A percentile compares a stretch with the other conserved stretches of the same genome.
Conservation (phyloP, 2,329 filamentous ascomycete species). For the Dactylonectria estremocensis region DNA sequence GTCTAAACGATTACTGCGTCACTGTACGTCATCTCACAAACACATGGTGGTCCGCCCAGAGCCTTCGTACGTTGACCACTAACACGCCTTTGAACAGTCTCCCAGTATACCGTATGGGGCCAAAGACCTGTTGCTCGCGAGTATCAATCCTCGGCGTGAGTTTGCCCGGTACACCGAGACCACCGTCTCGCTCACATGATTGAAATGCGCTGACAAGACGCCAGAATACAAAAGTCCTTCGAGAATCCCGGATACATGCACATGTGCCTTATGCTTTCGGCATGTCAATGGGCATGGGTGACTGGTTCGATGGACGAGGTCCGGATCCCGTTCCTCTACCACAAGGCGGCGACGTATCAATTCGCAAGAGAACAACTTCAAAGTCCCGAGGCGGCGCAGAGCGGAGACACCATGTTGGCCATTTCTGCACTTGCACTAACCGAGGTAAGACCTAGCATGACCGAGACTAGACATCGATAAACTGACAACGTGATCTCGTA, state of each 20-base stretch:
- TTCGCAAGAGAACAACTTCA: slow-evolving; percentile 62
- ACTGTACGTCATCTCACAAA: slow-evolving; percentile 42
- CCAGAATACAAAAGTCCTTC: slow-evolving; percentile 60
- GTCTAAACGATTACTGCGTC: slow-evolving; percentile 50
- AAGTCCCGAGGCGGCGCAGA: slow-evolving; percentile 55
- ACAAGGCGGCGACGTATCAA: slow-evolving; percentile 63
- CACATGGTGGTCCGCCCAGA: neutral
- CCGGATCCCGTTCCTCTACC: slow-evolving; percentile 62
- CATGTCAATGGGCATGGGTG: slow-evolving; percentile 63
- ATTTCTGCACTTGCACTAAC: slow-evolving; percentile 61
- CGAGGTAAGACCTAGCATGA: slow-evolving; percentile 53
- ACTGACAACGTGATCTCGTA: slow-evolving; percentile 40
- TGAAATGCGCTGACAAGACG: slow-evolving; percentile 33
- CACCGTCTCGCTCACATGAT: neutral
- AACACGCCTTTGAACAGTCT: slow-evolving; percentile 50
- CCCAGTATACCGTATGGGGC: slow-evolving; percentile 59
- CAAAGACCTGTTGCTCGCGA: slow-evolving; percentile 57
- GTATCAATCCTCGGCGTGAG: slow-evolving; percentile 51
- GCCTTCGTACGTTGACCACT: slow-evolving; percentile 25
- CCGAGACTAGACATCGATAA: slow-evolving; percentile 1
- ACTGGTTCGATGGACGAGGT: slow-evolving; percentile 62
- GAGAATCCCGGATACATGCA: slow-evolving; percentile 63
- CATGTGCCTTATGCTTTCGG: slow-evolving; percentile 61
- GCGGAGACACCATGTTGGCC: slow-evolving; percentile 60
- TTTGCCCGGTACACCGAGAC: slow-evolving; percentile 25